Evolutionary conservation across 441 rosid species (phyloP).

Genomic region (Arabidopsis lyrata): DNA sequence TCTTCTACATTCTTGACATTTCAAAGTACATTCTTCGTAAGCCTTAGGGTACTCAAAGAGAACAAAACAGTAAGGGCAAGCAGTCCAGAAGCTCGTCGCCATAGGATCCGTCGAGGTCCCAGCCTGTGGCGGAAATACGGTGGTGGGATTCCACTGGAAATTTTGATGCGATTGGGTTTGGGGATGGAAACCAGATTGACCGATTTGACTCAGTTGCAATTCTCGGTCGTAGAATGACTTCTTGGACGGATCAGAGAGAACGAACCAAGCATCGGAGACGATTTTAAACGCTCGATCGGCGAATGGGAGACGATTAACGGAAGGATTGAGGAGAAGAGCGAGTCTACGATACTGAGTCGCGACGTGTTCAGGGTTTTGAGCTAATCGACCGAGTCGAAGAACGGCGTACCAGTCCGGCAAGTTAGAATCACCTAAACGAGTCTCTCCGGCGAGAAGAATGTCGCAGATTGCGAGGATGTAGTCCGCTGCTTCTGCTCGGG

Average conservation of each 20-base stretch:
- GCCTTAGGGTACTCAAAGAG: slow-evolving; percentile 77
- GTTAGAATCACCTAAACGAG: slow-evolving; percentile 45
- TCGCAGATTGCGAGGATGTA: slow-evolving; percentile 83
- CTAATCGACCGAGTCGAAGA: slow-evolving; percentile 71
- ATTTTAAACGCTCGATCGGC: slow-evolving; percentile 79
- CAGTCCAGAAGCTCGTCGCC: slow-evolving; percentile 78
- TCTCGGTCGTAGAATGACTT: slow-evolving; percentile 78
- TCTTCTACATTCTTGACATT: slow-evolving; percentile 78
- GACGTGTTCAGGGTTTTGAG: slow-evolving; percentile 67
- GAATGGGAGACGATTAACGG: slow-evolving; percentile 63
- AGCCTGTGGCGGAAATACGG: slow-evolving; percentile 9
- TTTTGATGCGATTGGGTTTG: slow-evolving; percentile 39
- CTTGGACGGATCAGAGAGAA: slow-evolving; percentile 69
- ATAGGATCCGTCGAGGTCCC: slow-evolving; percentile 35
- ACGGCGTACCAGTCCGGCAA: slow-evolving; percentile 81
- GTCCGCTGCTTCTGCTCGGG: slow-evolving; percentile 60
- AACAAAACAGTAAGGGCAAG: slow-evolving; percentile 82
- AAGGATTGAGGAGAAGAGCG: slow-evolving; percentile 71
- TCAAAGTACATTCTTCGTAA: slow-evolving; percentile 73
- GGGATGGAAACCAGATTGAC: slow-evolving; percentile 36
- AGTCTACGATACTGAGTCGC: slow-evolving; percentile 83
- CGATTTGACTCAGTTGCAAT: slow-evolving; percentile 65
- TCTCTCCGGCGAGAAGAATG: slow-evolving; percentile 67
- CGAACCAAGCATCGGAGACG: slow-evolving; percentile 85
- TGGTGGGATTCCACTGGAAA: slow-evolving; percentile 12